Percentiles rank a stretch among this genome's conserved stretches.
These are phyloP conservation scores for Penicillium longicatenatum DNA, from an alignment of 495 filamentous ascomycete genomes.

Conservation along the genomic window DNA sequence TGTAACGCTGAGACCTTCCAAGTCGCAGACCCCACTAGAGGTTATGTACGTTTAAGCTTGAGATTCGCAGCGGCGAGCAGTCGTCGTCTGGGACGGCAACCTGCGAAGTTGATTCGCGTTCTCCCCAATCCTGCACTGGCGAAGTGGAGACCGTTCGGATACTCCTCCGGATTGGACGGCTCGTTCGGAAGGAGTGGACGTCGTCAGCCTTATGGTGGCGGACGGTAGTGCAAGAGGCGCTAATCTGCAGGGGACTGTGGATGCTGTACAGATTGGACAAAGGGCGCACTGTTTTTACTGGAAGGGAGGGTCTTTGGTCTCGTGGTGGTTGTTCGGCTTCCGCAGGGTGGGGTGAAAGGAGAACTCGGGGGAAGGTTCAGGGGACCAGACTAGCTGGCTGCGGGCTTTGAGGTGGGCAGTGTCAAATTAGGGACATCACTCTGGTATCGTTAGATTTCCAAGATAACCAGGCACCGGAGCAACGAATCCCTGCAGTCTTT, in stretches of 20 bases:
- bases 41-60: background rate
- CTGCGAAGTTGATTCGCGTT: slow-evolving; percentile 9
- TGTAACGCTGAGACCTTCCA: background rate
- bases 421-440: slow-evolving; percentile 4
- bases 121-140: slow-evolving; percentile 21
- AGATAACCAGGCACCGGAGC: slow-evolving; percentile 11
- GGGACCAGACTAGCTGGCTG: background rate
- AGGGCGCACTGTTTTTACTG: background rate
- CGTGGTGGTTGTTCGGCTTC: background rate
- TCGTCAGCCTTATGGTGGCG: slow-evolving; percentile 22
- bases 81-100: slow-evolving; percentile 13
- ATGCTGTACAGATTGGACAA: background rate
- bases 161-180: slow-evolving; percentile 25
- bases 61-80: background rate
- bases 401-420: background rate
- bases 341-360: background rate
- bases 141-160: slow-evolving; percentile 20
- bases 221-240: background rate
- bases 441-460: slow-evolving; percentile 10
- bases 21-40: background rate
- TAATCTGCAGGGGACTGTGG: background rate
- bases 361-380: background rate
- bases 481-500: slow-evolving; percentile 5
- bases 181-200: slow-evolving; percentile 23
- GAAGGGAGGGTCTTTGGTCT: background rate